Evolutionary conservation across 2,329 filamentous ascomycete species (phyloP).

Genomic region (Stemphylium vesicarium): DNA sequence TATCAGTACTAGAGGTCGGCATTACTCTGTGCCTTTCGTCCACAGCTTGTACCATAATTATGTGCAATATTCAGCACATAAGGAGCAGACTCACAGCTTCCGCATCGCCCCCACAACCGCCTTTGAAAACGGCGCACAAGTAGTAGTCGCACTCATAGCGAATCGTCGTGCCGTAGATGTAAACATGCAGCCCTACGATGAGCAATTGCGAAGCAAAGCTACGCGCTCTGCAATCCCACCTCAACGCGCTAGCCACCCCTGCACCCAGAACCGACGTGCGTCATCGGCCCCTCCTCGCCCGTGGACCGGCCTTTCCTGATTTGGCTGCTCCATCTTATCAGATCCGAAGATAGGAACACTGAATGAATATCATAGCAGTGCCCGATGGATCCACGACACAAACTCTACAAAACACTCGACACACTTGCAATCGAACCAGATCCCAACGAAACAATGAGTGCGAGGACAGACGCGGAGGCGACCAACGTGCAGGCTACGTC

Average conservation of each 20-base stretch:
- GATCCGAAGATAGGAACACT: conserved; percentile 38
- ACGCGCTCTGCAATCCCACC: conserved; percentile 6
- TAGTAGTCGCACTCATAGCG: conserved; percentile 51
- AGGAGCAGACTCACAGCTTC: conserved; percentile 66
- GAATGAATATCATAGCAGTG: conserved; percentile 23
- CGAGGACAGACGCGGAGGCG: conserved; percentile 51
- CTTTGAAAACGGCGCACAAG: conserved; percentile 66
- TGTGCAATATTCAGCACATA: neutral
- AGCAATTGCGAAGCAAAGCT: conserved; percentile 1
- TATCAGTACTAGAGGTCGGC: conserved; percentile 7
- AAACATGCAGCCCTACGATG: conserved; percentile 38
- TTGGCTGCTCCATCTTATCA: conserved; percentile 38
- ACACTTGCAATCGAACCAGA: conserved; percentile 30
- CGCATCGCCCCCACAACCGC: conserved; percentile 80
- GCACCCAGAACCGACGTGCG: conserved; percentile 19
- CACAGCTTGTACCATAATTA: neutral
- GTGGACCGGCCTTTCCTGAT: conserved; percentile 12
- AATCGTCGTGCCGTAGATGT: conserved; percentile 43
- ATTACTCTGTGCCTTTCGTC: neutral
- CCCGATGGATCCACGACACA: conserved; percentile 43
- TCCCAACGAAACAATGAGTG: conserved; percentile 48
- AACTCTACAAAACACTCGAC: conserved; percentile 43
- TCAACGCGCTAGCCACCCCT: conserved; percentile 14
- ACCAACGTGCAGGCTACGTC: conserved; percentile 61
- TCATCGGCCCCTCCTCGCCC: conserved; percentile 22